phyloP scores from a whole-genome alignment of 2,329 filamentous ascomycete genomes.

The Sporothrix inflata region DNA sequence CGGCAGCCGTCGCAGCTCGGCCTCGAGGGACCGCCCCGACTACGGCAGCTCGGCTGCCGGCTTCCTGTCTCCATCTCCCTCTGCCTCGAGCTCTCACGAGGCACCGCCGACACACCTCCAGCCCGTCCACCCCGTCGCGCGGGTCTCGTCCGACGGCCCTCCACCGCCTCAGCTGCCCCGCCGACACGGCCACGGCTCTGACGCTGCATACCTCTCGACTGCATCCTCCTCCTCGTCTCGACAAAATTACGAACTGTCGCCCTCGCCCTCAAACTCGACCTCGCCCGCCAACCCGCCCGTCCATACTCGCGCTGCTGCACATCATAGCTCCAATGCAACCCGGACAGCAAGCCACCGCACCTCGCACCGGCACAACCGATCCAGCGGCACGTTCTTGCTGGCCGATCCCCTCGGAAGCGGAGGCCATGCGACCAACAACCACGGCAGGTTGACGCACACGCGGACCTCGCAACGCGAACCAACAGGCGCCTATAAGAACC shows the following conservation, averaged over 20 bases:
- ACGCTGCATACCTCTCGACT: background rate
- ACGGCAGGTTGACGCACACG: background rate
- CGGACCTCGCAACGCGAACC: background rate
- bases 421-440: background rate
- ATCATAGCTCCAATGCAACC: background rate
- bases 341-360: slow-evolving; percentile 10
- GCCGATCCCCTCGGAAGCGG: slow-evolving; percentile 47
- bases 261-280: background rate
- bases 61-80: background rate
- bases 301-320: background rate
- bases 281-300: background rate
- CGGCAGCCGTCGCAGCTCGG: slow-evolving; percentile 12
- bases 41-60: slow-evolving; percentile 7
- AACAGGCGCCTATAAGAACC: background rate
- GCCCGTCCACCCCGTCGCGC: background rate
- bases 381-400: slow-evolving; percentile 57
- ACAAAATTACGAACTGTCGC: background rate
- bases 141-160: background rate
- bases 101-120: background rate
- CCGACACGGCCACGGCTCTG: background rate
- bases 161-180: background rate
- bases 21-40: slow-evolving; percentile 15
- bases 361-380: slow-evolving; percentile 40
- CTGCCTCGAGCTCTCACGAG: background rate
- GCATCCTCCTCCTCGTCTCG: slow-evolving; percentile 11